A percentile compares a stretch with the other conserved stretches of the same genome.
phyloP scores from a whole-genome alignment of 768 basidiomycete genomes.

The Xerocomellus dryophilus region DNA sequence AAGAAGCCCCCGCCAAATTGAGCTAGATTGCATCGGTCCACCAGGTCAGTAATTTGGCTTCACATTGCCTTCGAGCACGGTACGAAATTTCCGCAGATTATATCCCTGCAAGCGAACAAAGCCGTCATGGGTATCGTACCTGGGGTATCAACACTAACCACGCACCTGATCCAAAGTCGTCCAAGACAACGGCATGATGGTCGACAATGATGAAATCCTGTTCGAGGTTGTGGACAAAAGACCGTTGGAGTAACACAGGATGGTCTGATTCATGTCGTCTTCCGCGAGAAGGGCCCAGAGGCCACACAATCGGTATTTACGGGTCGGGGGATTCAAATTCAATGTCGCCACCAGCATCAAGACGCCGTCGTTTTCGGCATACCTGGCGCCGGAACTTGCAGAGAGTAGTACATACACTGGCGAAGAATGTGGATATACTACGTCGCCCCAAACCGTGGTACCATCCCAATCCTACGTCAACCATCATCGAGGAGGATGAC shows the following conservation, averaged over 20 bases:
- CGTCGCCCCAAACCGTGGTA: conserved; percentile 94
- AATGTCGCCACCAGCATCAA: conserved; percentile 99
- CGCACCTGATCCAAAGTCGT: conserved; percentile 71
- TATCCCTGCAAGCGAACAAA: conserved; percentile 99
- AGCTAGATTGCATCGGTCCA: conserved; percentile 98
- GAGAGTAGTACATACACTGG: conserved; percentile 51
- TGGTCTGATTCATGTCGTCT: conserved; percentile 93
- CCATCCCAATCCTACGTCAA: conserved; percentile 87
- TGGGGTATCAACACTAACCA: conserved; percentile 92
- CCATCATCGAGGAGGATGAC: conserved; percentile 93
- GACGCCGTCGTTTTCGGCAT: conserved; percentile 94
- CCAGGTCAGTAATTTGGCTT: conserved; percentile 52
- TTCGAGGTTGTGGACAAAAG: conserved; percentile 96
- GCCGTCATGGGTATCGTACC: conserved; percentile 99
- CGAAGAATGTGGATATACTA: conserved; percentile 92
- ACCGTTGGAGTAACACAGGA: conserved; percentile 96
- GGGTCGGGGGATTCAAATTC: conserved; percentile 93
- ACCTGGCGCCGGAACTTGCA: conserved; percentile 71
- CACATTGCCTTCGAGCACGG: not conserved
- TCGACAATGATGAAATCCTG: conserved; percentile 95
- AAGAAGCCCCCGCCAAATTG: conserved; percentile 97
- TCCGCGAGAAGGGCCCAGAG: conserved; percentile 96
- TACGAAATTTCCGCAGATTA: conserved; percentile 58
- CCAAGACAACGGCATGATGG: conserved; percentile 92
- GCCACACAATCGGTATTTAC: conserved; percentile 87